A percentile compares a stretch with the other conserved stretches of the same genome.
Evolutionary conservation across 345 rosid species (phyloP).

Genomic region (Dimocarpus longan): DNA sequence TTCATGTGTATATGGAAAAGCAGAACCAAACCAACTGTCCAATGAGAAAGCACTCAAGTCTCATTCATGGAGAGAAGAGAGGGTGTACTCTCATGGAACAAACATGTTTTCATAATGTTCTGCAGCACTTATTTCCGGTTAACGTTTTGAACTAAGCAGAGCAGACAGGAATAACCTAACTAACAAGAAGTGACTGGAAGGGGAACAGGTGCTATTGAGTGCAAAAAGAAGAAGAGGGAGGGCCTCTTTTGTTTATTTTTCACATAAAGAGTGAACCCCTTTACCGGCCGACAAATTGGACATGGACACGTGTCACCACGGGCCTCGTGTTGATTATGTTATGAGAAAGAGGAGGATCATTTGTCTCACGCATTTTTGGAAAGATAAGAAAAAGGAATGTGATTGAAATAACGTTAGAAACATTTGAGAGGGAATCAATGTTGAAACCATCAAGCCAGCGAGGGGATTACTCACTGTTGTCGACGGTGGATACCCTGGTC

Average conservation of each 20-base stretch:
- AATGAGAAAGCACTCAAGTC: background rate
- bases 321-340: background rate
- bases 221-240: constrained; percentile 1
- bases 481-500: no score
- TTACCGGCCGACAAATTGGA: constrained; percentile 17
- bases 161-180: constrained; percentile 29
- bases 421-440: background rate
- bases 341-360: constrained; percentile 6
- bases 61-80: constrained; percentile 2
- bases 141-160: constrained; percentile 17
- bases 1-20: background rate
- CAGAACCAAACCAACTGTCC: background rate
- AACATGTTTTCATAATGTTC: constrained; percentile 8
- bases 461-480: no score
- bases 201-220: constrained; percentile 16
- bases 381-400: background rate
- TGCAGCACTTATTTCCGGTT: constrained; percentile 21
- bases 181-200: constrained; percentile 32
- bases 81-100: constrained; percentile 16
- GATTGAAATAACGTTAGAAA: background rate
- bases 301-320: constrained; percentile 15
- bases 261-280: background rate
- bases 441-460: background rate
- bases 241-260: no score
- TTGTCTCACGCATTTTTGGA: constrained; percentile 10